Conservation (phyloP, 148 eudicot species). For the Fagopyrum tataricum region DNA sequence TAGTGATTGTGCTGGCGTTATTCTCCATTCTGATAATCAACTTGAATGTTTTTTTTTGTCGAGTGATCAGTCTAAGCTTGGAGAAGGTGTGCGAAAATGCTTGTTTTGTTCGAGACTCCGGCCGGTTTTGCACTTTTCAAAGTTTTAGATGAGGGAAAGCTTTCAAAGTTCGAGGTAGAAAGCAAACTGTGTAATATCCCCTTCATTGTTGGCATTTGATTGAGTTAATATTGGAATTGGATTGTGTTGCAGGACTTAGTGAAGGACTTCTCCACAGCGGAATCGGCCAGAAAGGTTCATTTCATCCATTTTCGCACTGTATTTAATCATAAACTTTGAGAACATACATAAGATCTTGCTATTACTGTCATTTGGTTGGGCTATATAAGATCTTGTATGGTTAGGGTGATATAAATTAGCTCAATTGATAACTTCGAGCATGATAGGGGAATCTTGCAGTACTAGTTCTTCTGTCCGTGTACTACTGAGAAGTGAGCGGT, state of each 20-base stretch:
- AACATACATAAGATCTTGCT: too few relatives aligned
- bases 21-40: background rate
- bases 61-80: background rate
- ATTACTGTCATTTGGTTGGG: background rate
- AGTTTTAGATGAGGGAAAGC: constrained; percentile 21
- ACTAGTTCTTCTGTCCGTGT: background rate
- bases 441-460: background rate
- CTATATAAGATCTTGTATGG: background rate
- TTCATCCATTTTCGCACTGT: background rate
- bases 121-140: constrained; percentile 25
- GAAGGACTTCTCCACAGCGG: constrained; percentile 59
- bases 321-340: background rate
- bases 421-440: background rate
- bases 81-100: constrained; percentile 13
- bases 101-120: constrained; percentile 20
- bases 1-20: background rate
- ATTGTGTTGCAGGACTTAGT: constrained; percentile 57
- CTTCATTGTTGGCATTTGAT: background rate
- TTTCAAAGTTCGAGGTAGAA: constrained; percentile 22
- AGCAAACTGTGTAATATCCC: background rate
- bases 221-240: background rate
- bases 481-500: background rate
- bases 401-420: background rate
- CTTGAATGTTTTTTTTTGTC: background rate
- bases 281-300: constrained; percentile 79